These are phyloP conservation scores for Nicotiana tabacum DNA, from an alignment of 257 asterid genomes.

Conservation along the genomic window DNA sequence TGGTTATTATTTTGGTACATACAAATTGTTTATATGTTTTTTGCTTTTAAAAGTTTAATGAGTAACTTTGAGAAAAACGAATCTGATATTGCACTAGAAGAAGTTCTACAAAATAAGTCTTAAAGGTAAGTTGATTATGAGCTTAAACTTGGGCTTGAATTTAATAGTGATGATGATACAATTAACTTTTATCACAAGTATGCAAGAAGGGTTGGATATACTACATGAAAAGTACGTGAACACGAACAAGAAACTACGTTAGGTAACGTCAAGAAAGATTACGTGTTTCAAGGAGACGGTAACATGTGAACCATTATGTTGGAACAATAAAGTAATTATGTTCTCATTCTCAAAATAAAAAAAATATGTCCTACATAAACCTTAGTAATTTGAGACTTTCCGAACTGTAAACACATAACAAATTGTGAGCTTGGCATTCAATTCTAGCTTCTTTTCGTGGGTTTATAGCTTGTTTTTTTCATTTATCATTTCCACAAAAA, in stretches of 20 bases:
- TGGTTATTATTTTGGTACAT: not conserved
- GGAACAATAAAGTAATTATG: not conserved
- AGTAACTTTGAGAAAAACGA: not conserved
- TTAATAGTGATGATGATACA: not conserved
- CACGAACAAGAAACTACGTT: conserved; percentile 49
- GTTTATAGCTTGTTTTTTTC: conserved; percentile 46
- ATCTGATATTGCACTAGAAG: not conserved
- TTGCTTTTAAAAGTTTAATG: not conserved
- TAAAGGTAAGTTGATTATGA: not conserved
- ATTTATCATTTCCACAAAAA: conserved; percentile 44
- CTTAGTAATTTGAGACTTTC: not conserved
- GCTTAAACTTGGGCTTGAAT: not conserved
- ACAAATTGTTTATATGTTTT: not conserved
- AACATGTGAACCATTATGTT: not conserved
- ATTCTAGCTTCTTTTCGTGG: conserved; percentile 59
- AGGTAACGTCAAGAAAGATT: conserved; percentile 51
- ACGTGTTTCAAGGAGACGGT: conserved; percentile 45
- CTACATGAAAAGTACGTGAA: conserved; percentile 56
- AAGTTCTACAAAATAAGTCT: not conserved
- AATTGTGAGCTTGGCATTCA: conserved; percentile 52
- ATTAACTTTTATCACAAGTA: conserved; percentile 35
- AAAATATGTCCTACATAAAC: not conserved
- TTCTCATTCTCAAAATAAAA: not conserved
- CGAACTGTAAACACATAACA: not conserved
- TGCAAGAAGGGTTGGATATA: conserved; percentile 47